Evolutionary conservation across 805 yeast species (phyloP).

Genomic region (Tetrapisispora namnaoensis): DNA sequence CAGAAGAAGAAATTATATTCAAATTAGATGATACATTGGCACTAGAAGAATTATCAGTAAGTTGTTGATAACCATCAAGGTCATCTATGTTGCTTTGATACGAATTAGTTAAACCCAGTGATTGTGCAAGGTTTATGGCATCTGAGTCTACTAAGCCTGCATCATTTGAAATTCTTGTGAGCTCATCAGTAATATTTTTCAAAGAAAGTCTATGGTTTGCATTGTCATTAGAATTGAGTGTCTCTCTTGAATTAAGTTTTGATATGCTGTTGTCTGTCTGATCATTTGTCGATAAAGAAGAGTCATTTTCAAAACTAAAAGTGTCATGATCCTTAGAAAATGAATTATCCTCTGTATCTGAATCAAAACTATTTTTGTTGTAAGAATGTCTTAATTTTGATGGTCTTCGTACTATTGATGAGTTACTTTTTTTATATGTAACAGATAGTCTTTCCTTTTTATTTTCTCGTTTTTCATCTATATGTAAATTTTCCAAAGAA

Average conservation of each 20-base stretch:
- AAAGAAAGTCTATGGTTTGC: conserved; percentile 40
- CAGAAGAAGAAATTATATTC: too few species aligned
- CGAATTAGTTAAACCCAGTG: conserved; percentile 60
- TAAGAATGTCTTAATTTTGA: conserved; percentile 27
- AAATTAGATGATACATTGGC: not conserved
- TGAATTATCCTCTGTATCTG: conserved; percentile 26
- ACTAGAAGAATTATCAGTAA: not conserved
- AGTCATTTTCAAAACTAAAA: conserved; percentile 1
- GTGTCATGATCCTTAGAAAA: not conserved
- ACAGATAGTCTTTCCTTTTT: conserved; percentile 23
- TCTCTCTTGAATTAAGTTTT: conserved; percentile 1
- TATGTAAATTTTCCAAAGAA: not conserved
- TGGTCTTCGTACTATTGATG: conserved; percentile 26
- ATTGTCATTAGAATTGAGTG: conserved; percentile 3
- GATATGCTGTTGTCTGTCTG: not conserved
- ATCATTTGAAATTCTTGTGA: conserved; percentile 60
- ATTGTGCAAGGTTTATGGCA: conserved; percentile 74
- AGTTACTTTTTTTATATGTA: conserved; percentile 12
- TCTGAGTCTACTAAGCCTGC: conserved; percentile 75
- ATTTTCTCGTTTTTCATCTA: conserved; percentile 4
- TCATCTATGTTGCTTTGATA: conserved; percentile 15
- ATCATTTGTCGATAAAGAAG: not conserved
- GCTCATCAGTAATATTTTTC: conserved; percentile 62
- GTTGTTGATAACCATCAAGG: conserved; percentile 2
- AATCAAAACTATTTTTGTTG: conserved; percentile 25